Percentiles rank a stretch among this genome's conserved stretches.
Evolutionary conservation across 2,329 filamentous ascomycete genomes (phyloP).

Genomic region (Ophiostoma sp.): DNA sequence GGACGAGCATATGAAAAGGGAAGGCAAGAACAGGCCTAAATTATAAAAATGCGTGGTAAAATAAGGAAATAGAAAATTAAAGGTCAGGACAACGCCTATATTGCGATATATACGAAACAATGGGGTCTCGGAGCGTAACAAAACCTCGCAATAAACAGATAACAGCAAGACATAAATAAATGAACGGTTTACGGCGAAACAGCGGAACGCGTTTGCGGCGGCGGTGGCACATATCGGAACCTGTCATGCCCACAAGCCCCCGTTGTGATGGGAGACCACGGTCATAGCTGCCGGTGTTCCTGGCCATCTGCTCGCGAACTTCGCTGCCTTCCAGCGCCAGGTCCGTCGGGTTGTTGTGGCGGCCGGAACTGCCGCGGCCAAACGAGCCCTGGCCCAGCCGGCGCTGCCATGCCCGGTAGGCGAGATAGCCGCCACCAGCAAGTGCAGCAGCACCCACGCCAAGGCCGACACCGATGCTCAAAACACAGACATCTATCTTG

Average conservation of each 20-base stretch:
- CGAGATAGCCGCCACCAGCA: background rate
- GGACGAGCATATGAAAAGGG: conserved; percentile 17
- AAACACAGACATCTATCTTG: background rate
- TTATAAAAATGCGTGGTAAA: background rate
- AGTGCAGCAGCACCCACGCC: background rate
- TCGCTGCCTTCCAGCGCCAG: background rate
- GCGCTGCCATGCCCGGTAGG: background rate
- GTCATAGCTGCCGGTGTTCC: background rate
- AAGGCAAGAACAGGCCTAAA: background rate
- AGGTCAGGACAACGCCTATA: background rate
- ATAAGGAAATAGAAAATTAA: too few relatives aligned
- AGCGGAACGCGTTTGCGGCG: background rate
- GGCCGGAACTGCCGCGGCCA: background rate
- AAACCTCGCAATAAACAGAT: background rate
- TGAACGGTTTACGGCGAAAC: background rate
- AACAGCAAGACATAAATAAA: background rate
- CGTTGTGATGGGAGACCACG: background rate
- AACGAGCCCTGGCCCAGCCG: background rate
- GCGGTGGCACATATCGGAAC: background rate
- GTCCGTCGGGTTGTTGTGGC: background rate
- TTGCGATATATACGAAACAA: background rate
- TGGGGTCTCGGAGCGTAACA: background rate
- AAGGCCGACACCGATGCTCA: background rate
- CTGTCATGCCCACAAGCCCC: background rate
- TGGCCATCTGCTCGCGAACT: background rate